Percentiles rank a stretch among this genome's conserved stretches.
Evolutionary conservation across 108 stramenopile genomes (phyloP).

Genomic region (Fistulifera pelliculosa): DNA sequence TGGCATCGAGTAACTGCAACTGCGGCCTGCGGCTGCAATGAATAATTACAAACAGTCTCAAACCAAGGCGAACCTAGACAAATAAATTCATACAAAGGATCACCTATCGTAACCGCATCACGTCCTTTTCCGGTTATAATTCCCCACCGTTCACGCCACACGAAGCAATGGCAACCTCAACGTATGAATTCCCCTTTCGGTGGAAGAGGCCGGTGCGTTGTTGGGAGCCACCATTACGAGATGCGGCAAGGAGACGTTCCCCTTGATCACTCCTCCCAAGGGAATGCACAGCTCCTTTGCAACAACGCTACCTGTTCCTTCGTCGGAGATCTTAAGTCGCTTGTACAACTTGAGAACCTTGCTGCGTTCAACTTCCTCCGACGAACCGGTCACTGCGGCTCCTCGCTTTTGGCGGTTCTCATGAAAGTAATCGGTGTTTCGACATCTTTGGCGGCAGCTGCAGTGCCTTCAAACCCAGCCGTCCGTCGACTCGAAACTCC

Average conservation of each 20-base stretch:
- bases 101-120: too few species aligned
- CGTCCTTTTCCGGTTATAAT: too few species aligned
- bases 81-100: too few species aligned
- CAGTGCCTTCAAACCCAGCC: constrained; percentile 2
- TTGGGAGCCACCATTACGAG: constrained; percentile 61
- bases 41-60: too few species aligned
- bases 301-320: constrained; percentile 54
- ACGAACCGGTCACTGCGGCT: constrained; percentile 56
- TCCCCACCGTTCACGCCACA: too few species aligned
- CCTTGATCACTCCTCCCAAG: constrained; percentile 36
- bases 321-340: constrained; percentile 45
- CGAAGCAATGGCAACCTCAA: neutral
- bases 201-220: constrained; percentile 77
- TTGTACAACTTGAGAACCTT: constrained; percentile 51
- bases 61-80: too few species aligned
- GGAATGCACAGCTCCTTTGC: constrained; percentile 76
- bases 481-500: constrained; percentile 21
- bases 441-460: constrained; percentile 24
- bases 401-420: constrained; percentile 72
- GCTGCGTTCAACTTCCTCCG: constrained; percentile 43
- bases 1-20: too few species aligned
- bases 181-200: constrained; percentile 41
- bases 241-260: constrained; percentile 12
- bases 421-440: constrained; percentile 74
- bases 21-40: too few species aligned